Percentiles rank a stretch among this genome's conserved stretches.
Evolutionary conservation across 805 yeast genomes (phyloP).

Genomic region (Wickerhamiella spandovensis): DNA sequence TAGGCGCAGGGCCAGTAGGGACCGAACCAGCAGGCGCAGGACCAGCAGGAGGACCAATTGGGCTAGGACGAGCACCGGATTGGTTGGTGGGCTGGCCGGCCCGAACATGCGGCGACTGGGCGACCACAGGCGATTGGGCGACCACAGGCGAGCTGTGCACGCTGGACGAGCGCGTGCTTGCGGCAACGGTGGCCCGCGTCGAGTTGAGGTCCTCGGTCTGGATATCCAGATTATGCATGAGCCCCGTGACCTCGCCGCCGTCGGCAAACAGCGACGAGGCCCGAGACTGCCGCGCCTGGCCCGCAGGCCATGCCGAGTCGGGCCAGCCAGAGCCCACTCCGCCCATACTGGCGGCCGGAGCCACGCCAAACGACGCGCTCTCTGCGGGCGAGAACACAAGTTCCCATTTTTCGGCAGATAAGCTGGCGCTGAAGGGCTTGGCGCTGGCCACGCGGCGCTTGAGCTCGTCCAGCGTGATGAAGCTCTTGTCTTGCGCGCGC

Average conservation of each 20-base stretch:
- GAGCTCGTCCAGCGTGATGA: slow-evolving; percentile 40
- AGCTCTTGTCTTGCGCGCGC: slow-evolving; percentile 41
- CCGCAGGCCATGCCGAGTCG: not conserved
- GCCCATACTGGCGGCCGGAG: not conserved
- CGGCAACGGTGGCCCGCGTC: not conserved
- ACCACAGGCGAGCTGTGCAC: not conserved
- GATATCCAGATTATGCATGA: not conserved
- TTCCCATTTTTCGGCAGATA: slow-evolving; percentile 14
- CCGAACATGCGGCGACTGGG: not conserved
- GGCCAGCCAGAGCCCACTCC: not conserved
- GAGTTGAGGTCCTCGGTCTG: not conserved
- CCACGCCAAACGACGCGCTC: not conserved
- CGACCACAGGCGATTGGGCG: not conserved
- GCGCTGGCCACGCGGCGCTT: slow-evolving; percentile 36
- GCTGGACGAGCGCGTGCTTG: not conserved
- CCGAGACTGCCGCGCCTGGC: not conserved
- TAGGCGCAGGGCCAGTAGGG: too few relatives aligned
- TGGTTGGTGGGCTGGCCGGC: too few relatives aligned
- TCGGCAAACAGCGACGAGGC: slow-evolving; percentile 1
- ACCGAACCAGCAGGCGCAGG: too few relatives aligned
- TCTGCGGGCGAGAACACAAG: not conserved
- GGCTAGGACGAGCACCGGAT: too few relatives aligned
- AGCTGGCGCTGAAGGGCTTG: slow-evolving; percentile 41
- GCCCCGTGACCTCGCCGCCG: slow-evolving; percentile 1
- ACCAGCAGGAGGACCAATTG: not conserved